phyloP scores from a whole-genome alignment of 352 stramenopile species.

The Lagenidium giganteum region DNA sequence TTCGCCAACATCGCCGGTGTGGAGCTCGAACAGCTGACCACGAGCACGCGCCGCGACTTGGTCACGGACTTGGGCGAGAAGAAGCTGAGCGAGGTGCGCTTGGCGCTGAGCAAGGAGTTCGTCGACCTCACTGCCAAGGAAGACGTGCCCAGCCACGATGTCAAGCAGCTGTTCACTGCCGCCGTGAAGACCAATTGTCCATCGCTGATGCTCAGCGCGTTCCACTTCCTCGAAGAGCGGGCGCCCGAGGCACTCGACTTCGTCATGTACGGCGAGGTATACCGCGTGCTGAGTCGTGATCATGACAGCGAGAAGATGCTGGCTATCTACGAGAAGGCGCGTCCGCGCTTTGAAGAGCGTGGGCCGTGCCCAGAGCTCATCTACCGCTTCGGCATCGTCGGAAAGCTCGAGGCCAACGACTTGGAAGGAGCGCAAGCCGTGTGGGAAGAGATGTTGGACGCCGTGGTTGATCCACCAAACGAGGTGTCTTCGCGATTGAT shows the following conservation, averaged over 20 bases:
- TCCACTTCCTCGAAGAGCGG: constrained; percentile 35
- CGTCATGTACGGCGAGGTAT: constrained; percentile 57
- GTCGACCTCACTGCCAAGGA: constrained; percentile 21
- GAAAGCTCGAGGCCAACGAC: constrained; percentile 42
- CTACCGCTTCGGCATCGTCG: constrained; percentile 64
- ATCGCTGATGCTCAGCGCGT: constrained; percentile 44
- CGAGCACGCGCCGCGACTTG: constrained; percentile 29
- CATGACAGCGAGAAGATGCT: constrained; percentile 31
- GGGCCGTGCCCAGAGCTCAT: constrained; percentile 69
- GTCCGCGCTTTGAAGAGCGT: constrained; percentile 27
- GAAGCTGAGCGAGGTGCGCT: constrained; percentile 25
- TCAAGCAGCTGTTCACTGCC: constrained; percentile 48
- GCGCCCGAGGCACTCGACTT: constrained; percentile 48
- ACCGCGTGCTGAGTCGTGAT: constrained; percentile 39
- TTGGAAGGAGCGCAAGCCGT: constrained; percentile 35
- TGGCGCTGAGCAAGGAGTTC: constrained; percentile 36
- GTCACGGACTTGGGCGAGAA: constrained; percentile 26
- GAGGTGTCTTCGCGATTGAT: constrained; percentile 69
- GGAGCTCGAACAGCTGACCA: constrained; percentile 38
- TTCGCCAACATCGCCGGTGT: constrained; percentile 37
- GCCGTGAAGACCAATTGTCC: constrained; percentile 42
- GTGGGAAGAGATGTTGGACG: constrained; percentile 46
- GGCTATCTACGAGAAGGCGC: constrained; percentile 40
- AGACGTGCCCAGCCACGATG: constrained; percentile 34
- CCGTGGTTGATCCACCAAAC: constrained; percentile 52